Base-by-base conservation (phyloP, 225 moss, liverwort and hornwort species). In the Polytrichum commune region DNA sequence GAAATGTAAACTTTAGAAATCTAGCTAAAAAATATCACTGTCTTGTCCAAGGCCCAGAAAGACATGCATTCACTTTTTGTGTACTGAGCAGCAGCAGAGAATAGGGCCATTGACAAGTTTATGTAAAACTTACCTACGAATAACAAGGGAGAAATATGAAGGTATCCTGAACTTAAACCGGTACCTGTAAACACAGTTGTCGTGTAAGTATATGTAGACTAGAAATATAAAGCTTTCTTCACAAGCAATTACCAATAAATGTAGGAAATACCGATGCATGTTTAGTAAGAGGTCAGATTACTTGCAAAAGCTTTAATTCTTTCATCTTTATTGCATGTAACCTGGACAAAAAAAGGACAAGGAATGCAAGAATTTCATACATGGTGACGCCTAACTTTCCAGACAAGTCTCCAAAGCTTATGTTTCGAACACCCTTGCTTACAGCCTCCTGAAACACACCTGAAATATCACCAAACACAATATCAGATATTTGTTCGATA, bases 361-460 rank as follows among this genome's bases (percentile, higher is more conserved):
- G 63, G 19, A 7, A n/a, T 19, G 57, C 58, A n/a, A 62, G 19
- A 65, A 23, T 27, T 66, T 72, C 84, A 30, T 86, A 97, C 97
- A 97, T 97, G 55, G 97, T 97, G 33, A 92, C 78, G 63, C 89
- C 97, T 62, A 97, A 77, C 81, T 93, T 91, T 60, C 87, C 92
- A 18, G 97, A 97, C 20, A 97, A 81, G 75, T 97, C 97, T 79
- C 94, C 94, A 72, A 97, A 97, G 81, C 92, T 97, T 65, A 97
- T 86, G 66, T 97, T 97, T 63, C 97, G 91, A 54, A 97, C 92
- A 67, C 97, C 97, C 76, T 91, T 97, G 74, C 94, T 94, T 56
- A 94, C 86, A 29, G 97, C 91, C 19, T 90, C 88, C 76, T 97
- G 94, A 71, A 97, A 97, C 30, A 97, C 92, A 76, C 90, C 96